Percentiles rank a stretch among this genome's conserved stretches.
phyloP scores from a whole-genome alignment of 345 rosid species.

The Erucastrum elatum region DNA sequence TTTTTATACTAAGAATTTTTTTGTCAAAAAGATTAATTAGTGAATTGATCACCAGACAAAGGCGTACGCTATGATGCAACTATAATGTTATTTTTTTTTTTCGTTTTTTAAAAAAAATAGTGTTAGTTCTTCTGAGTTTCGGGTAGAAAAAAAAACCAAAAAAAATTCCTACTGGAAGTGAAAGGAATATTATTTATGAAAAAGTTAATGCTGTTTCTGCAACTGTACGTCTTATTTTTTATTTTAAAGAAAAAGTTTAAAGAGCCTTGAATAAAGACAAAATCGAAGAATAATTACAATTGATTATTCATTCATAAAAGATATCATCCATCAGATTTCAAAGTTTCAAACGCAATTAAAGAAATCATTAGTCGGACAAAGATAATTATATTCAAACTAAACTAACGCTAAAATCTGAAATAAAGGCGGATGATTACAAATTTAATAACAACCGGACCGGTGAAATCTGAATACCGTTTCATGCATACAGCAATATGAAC shows the following conservation, averaged over 20 bases:
- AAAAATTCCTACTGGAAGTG: not conserved
- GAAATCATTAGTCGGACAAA: constrained; percentile 7
- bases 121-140: constrained; percentile 19
- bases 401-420: not conserved
- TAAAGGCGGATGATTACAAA: not conserved
- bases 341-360: not conserved
- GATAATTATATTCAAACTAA: not conserved
- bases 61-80: constrained; percentile 9
- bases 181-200: not conserved
- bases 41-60: not conserved
- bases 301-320: not conserved
- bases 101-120: too few relatives aligned
- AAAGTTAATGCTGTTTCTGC: constrained; percentile 22
- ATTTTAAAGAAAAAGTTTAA: not conserved
- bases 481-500: not conserved
- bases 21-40: not conserved
- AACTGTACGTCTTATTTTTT: not conserved
- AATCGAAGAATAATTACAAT: not conserved
- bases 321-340: not conserved
- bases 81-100: too few relatives aligned
- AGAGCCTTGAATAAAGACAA: constrained; percentile 16
- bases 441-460: not conserved
- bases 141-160: not conserved
- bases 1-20: not conserved
- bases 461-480: not conserved